Base-by-base conservation (phyloP, 169 alveolate genomes). In the Perkinsus chesapeaki region DNA sequence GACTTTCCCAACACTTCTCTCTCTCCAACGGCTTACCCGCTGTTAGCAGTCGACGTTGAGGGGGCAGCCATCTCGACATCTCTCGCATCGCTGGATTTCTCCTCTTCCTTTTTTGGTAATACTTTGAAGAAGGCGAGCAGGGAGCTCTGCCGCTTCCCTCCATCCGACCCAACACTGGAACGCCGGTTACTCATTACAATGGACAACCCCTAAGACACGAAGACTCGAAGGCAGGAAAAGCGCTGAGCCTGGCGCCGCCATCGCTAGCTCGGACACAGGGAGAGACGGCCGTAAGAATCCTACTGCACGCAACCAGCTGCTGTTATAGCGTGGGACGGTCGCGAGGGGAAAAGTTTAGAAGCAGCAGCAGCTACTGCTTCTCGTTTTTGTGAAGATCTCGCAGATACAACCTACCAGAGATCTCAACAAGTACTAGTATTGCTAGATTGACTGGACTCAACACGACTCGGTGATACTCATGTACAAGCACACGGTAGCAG, bases 71-170 rank as follows among this genome's bases (percentile, higher is more conserved):
- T 91, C 43, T 91, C 93, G n/a, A 91, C 92, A 10, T 91, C 93
- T 19, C 47, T 91, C 48, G 73, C 95, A 39, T 93, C 94, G 23
- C 93, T 37, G 39, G 91, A 47, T 91, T 39, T 38, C 48, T 91
- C 31, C 92, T 39, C 92, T 27, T 39, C 92, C 48, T 36, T 48
- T 39, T 39, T 38, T 19, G 43, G 48, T 39, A 92, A 36, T 34
- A 73, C 39, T 5, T 91, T 43, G 93, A 94, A 94, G 48, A 94
- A 94, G 37, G 95, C 92, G 19, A 94, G 92, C n/a, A 94, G 91
- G 36, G 94, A 92, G 43, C 94, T 92, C 39, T 94, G 95, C 7
- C 93, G 92, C 39, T 92, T 93, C 9, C 73, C 82, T 20, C 91
- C 82, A 34, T 60, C 82, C 82, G 82, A 60, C 7, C 37, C 82